Evolutionary conservation across 2,329 filamentous ascomycete species (phyloP).

Genomic region (Exutisphaerella laricina): DNA sequence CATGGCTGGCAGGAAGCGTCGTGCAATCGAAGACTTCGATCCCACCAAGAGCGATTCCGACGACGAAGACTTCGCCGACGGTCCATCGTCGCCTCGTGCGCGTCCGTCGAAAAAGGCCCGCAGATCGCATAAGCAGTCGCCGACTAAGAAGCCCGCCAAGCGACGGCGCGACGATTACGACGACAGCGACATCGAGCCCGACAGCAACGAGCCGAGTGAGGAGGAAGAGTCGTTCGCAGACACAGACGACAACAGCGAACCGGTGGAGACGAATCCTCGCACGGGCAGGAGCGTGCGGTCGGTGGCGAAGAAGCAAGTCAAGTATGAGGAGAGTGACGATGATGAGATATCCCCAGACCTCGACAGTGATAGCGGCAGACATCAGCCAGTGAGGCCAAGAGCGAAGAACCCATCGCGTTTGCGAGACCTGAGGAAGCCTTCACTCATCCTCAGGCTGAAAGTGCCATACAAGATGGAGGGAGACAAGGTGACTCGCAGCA

Average conservation of each 20-base stretch:
- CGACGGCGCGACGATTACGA: conserved; percentile 36
- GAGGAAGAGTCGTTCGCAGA: conserved; percentile 41
- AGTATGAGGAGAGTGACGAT: conserved; percentile 51
- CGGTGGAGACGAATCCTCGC: conserved; percentile 49
- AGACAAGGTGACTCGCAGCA: conserved; percentile 26
- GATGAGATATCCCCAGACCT: conserved; percentile 42
- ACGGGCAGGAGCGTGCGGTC: conserved; percentile 53
- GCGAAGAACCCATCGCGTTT: conserved; percentile 8
- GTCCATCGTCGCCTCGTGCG: conserved; percentile 19
- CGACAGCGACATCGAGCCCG: conserved; percentile 44
- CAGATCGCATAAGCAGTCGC: conserved; percentile 24
- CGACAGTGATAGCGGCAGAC: conserved; percentile 28
- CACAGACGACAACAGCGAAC: conserved; percentile 41
- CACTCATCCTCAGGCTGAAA: conserved; percentile 40
- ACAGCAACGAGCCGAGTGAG: conserved; percentile 37
- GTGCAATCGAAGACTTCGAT: conserved; percentile 34
- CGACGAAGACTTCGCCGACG: conserved; percentile 34
- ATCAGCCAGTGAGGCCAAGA: conserved; percentile 16
- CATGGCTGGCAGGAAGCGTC: conserved; percentile 33
- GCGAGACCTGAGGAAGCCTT: conserved; percentile 9
- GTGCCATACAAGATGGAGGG: conserved; percentile 29
- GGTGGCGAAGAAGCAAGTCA: conserved; percentile 50
- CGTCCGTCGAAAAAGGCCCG: conserved; percentile 22
- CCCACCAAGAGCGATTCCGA: conserved; percentile 34
- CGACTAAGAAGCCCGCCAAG: conserved; percentile 24